Conservation (phyloP, 371 early-diverging fungal genomes). For the Vairimorpha necatrix region DNA sequence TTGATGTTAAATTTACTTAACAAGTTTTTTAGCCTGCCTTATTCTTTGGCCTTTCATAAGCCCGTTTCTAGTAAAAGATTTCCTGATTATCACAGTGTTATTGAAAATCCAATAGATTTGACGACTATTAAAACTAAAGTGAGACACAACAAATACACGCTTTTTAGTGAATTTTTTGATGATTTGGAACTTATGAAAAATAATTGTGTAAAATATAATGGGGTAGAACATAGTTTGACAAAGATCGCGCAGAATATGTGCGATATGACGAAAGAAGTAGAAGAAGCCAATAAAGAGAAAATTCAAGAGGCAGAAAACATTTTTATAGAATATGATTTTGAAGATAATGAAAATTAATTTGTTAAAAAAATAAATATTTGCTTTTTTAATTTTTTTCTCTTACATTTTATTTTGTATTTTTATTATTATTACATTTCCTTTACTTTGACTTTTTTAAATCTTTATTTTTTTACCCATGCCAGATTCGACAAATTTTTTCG, state of each 20-base stretch:
- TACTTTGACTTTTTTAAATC: not conserved
- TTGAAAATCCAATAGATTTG: constrained; percentile 64
- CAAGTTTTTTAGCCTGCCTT: constrained; percentile 52
- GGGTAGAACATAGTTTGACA: constrained; percentile 62
- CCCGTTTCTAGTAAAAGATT: constrained; percentile 66
- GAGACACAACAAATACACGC: constrained; percentile 54
- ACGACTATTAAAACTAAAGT: constrained; percentile 62
- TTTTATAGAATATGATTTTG: constrained; percentile 11
- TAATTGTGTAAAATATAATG: constrained; percentile 65
- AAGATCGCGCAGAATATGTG: constrained; percentile 61
- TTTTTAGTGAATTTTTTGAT: constrained; percentile 54
- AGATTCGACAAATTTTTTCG: constrained; percentile 33
- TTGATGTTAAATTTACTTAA: constrained; percentile 53
- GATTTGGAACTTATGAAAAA: constrained; percentile 62
- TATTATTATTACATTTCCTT: not conserved
- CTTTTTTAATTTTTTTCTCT: not conserved
- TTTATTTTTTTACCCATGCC: constrained; percentile 13
- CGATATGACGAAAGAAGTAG: not conserved
- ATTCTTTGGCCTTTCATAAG: constrained; percentile 63
- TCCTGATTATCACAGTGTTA: constrained; percentile 60
- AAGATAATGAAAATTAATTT: constrained; percentile 20
- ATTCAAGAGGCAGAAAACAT: constrained; percentile 37
- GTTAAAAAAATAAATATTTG: not conserved
- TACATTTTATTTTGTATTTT: no score
- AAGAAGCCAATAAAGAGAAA: constrained; percentile 7